A percentile compares a stretch with the other conserved stretches of the same genome.
These are phyloP conservation scores for Sphagnum fallax DNA, from an alignment of 228 moss, liverwort and hornwort species.

Conservation along the genomic window DNA sequence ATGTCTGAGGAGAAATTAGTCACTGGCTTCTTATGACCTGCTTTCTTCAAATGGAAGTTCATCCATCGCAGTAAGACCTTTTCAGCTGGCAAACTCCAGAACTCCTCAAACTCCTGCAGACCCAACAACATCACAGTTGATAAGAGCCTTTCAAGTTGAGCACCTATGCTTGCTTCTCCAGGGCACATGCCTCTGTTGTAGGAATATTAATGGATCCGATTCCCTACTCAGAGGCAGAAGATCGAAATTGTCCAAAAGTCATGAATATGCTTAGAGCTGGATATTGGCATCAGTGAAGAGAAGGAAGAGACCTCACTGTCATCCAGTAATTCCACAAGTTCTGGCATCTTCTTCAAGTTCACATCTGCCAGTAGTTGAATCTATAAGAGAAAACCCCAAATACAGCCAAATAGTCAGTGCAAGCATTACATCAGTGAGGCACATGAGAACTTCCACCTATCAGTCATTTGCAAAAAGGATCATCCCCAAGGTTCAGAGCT, in stretches of 20 bases:
- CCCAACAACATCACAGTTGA: not conserved
- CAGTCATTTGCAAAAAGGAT: too few species aligned
- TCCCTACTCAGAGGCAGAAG: too few species aligned
- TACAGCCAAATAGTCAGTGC: not conserved
- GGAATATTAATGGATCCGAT: too few species aligned
- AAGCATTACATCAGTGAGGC: too few species aligned
- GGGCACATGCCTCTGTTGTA: too few species aligned
- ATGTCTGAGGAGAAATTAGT: conserved; percentile 85
- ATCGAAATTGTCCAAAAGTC: not conserved
- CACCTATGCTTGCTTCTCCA: too few species aligned
- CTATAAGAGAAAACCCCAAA: conserved; percentile 16
- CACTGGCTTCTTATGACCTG: conserved; percentile 66
- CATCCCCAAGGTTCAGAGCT: too few species aligned
- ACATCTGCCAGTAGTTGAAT: conserved; percentile 88
- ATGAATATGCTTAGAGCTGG: not conserved
- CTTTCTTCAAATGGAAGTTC: conserved; percentile 87
- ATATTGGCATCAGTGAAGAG: not conserved
- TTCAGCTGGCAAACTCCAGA: conserved; percentile 87
- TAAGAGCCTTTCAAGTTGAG: not conserved
- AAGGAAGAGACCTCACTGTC: conserved; percentile 64
- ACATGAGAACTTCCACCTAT: too few species aligned
- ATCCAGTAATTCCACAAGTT: conserved; percentile 80
- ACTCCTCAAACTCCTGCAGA: conserved; percentile 83
- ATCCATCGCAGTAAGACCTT: conserved; percentile 89
- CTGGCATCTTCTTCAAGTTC: conserved; percentile 96